Base-by-base conservation (phyloP, 140 eudicot species). In the Anethum foeniculum region DNA sequence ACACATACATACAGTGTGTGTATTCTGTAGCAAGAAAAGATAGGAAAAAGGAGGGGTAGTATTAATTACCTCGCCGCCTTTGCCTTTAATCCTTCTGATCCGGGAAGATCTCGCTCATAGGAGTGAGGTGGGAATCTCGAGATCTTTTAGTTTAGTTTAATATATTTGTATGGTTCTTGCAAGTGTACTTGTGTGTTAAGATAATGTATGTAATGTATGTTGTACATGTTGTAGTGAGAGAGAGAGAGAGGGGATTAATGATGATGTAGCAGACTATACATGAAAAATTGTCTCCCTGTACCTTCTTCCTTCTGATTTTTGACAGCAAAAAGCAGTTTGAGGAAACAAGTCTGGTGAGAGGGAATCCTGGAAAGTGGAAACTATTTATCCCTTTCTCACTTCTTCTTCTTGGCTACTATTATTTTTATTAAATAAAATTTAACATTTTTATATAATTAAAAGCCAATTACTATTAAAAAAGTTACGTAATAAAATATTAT, bases 51-150 rank as follows among this genome's bases (percentile, higher is more conserved):
- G 65, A 9, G 58, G 7, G 32, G 68, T 47, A 2, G 69, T 9
- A 25, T 62, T 62, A 62, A 62, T 62, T 62, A 62, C 30, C 16
- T 62, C 71, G 91, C 91, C 91, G 91, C 89, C 91, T 88, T 85
- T 68, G 87, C 64, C 71, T 79, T 87, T 48, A 85, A 73, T 82
- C 69, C 77, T 71, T 48, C 75, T 76, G 88, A 76, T 82, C 76
- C 77, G 21, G 78, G 73, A 85, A 85, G 84, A 82, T 79, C 78
- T 82, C 82, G 25, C n/a, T 28, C 10, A 67, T 58, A 76, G 80
- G 28, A 41, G 48, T 48, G 36, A 71, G 56, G 46, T 79, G 54
- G 83, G 76, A 78, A 71, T 83, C 81, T 83, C 86, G 80, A 80
- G 82, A 80, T 72, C 21, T 25, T 39, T 39, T 32, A 47, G 71